These are phyloP conservation scores for Staphylotrichum tortipilum DNA, from an alignment of 495 filamentous ascomycete species.

Conservation along the genomic window DNA sequence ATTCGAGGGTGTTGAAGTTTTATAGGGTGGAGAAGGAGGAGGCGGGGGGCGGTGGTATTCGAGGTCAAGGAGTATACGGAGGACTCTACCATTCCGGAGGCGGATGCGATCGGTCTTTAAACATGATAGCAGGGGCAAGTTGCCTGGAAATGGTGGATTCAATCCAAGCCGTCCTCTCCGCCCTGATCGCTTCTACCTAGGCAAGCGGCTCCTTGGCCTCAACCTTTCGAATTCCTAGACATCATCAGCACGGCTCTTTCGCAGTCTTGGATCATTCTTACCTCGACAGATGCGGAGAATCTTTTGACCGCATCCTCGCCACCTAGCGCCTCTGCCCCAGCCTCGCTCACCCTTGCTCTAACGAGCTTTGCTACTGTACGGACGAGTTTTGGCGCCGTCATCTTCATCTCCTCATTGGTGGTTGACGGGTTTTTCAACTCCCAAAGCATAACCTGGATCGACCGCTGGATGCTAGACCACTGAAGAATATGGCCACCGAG, in stretches of 20 bases:
- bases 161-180: no score
- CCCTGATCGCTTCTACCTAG: neutral
- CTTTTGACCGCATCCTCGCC: slow-evolving; percentile 5
- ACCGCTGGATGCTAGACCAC: slow-evolving; percentile 16
- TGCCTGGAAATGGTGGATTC: no score
- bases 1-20: no score
- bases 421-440: slow-evolving; percentile 10
- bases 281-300: slow-evolving; percentile 5
- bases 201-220: slow-evolving; percentile 1
- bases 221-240: slow-evolving; percentile 3
- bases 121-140: no score
- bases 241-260: neutral
- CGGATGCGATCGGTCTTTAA: no score
- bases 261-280: neutral
- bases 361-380: slow-evolving; percentile 7
- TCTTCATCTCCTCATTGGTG: slow-evolving; percentile 17
- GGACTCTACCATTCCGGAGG: no score
- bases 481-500: slow-evolving; percentile 18
- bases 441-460: slow-evolving; percentile 11
- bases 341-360: neutral
- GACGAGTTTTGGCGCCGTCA: slow-evolving; percentile 12
- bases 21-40: no score
- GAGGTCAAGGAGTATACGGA: no score
- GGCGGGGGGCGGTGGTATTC: no score
- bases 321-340: slow-evolving; percentile 6